These are phyloP conservation scores for Cardiosporidium cionae DNA, from an alignment of 169 alveolate species.

Conservation along the genomic window DNA sequence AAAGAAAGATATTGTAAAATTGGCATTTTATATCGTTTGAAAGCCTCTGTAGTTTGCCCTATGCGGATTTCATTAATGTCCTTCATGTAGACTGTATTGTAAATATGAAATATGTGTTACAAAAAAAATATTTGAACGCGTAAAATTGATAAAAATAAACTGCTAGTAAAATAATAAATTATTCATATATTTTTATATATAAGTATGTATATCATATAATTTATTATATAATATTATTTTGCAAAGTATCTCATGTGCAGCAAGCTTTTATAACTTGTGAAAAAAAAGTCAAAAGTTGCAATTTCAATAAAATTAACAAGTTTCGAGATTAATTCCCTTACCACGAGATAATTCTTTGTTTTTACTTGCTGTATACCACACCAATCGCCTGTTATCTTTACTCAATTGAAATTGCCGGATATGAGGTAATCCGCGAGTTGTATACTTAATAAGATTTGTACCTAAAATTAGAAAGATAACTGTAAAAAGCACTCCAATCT, in stretches of 20 bases:
- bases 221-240: too few species aligned
- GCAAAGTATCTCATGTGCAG: too few species aligned
- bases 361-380: constrained; percentile 47
- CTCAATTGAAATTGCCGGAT: constrained; percentile 56
- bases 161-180: too few species aligned
- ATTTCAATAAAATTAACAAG: too few species aligned
- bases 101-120: too few species aligned
- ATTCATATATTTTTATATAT: too few species aligned
- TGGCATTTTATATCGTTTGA: constrained; percentile 40
- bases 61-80: constrained; percentile 37
- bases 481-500: background rate
- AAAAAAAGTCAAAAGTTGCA: too few species aligned
- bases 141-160: too few species aligned
- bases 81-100: background rate
- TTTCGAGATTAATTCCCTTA: too few species aligned
- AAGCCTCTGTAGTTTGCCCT: constrained; percentile 48
- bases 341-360: constrained; percentile 8
- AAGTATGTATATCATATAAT: too few species aligned
- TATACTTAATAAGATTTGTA: constrained; percentile 39
- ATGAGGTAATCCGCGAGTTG: constrained; percentile 48
- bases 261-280: too few species aligned
- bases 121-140: too few species aligned
- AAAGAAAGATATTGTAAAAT: constrained; percentile 48
- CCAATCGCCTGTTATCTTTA: constrained; percentile 39
- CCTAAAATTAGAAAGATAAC: background rate